Conservation (phyloP, 805 yeast species). For the Pichia thaimueangensis region DNA sequence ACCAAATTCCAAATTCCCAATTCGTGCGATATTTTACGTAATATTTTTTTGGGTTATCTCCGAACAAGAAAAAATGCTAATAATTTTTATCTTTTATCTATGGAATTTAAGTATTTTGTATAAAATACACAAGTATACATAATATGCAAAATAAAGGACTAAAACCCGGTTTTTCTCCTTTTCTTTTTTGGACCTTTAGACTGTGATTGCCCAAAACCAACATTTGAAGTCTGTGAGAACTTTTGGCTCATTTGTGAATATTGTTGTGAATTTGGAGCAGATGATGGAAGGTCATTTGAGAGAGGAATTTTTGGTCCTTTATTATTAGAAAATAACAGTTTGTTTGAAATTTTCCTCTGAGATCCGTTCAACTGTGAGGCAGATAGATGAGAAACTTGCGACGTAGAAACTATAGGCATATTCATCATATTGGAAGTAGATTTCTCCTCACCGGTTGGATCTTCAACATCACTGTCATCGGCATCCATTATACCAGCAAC, state of each 20-base stretch:
- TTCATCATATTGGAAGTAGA: too few species aligned
- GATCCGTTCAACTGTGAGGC: not conserved
- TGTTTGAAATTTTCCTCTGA: not conserved
- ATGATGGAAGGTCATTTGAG: not conserved
- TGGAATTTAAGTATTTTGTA: too few species aligned
- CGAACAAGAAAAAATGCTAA: too few species aligned
- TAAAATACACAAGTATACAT: too few species aligned
- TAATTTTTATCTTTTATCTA: too few species aligned
- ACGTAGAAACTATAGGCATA: conserved; percentile 3
- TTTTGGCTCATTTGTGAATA: conserved; percentile 5
- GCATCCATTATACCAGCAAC: conserved; percentile 8
- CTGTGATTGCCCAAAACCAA: conserved; percentile 1
- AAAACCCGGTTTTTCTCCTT: conserved; percentile 3
- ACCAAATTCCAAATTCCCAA: too few species aligned
- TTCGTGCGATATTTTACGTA: too few species aligned
- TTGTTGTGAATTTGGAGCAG: conserved; percentile 3
- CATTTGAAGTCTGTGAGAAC: conserved; percentile 4
- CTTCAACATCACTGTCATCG: too few species aligned
- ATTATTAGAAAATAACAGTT: not conserved
- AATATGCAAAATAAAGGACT: too few species aligned
- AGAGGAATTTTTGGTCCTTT: not conserved
- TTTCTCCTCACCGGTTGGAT: too few species aligned
- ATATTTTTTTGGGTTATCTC: too few species aligned
- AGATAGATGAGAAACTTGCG: conserved; percentile 2
- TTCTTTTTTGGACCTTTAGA: conserved; percentile 6